These are phyloP conservation scores for Curvularia verruculosa DNA, from an alignment of 2,329 filamentous ascomycete genomes.

Conservation along the genomic window DNA sequence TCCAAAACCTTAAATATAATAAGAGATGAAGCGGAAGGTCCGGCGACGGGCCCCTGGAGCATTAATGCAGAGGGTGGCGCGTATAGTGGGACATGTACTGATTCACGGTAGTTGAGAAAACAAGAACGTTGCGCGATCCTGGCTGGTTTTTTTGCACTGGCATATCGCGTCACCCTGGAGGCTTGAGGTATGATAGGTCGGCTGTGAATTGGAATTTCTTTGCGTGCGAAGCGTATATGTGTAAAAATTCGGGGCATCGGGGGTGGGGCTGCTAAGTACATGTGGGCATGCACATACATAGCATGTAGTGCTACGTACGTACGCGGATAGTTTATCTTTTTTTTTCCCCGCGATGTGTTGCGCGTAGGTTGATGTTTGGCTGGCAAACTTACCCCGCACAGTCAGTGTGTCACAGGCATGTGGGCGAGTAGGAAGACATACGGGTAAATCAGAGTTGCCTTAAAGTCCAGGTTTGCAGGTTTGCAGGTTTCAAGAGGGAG, in stretches of 20 bases:
- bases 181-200: not conserved
- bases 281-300: not conserved
- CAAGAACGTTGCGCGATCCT: not conserved
- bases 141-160: not conserved
- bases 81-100: not conserved
- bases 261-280: not conserved
- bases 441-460: conserved; percentile 5
- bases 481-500: conserved; percentile 16
- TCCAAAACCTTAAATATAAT: no score
- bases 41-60: not conserved
- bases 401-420: not conserved
- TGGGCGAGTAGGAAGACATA: conserved; percentile 15
- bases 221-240: not conserved
- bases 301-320: no score
- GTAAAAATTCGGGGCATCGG: no score
- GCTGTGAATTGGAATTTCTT: not conserved
- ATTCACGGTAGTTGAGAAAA: not conserved
- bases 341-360: not conserved
- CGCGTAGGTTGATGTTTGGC: not conserved
- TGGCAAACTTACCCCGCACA: not conserved
- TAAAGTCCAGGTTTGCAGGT: conserved; percentile 7
- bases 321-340: not conserved
- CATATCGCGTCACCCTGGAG: not conserved
- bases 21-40: not conserved
- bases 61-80: not conserved